phyloP scores from a whole-genome alignment of 176 grass and related monocot species.

The bread wheat (Triticum aestivum) region IWGSC_CS_RefSeq_v2.1 NC_057800.1:642179981-642180480 shows the following conservation, averaged over 20 bases:
- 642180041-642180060: neutral
- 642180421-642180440: too few species aligned
- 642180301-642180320: neutral
- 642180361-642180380: neutral
- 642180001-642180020: too few species aligned
- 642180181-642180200: neutral
- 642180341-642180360: neutral
- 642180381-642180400: too few species aligned
- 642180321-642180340: neutral
- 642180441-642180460: too few species aligned
- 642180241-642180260: neutral
- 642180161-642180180: neutral
- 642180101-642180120: neutral
- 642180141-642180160: neutral
- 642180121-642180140: neutral
- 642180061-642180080: neutral
- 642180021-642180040: too few species aligned
- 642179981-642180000: too few species aligned
- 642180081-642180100: neutral
- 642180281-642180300: neutral
- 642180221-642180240: neutral
- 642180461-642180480: too few species aligned
- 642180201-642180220: too few species aligned
- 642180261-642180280: neutral
- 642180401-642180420: too few species aligned